These are phyloP conservation scores for Wickerhamomyces sydowiorum DNA, from an alignment of 805 yeast genomes.

Conservation along the genomic window DNA sequence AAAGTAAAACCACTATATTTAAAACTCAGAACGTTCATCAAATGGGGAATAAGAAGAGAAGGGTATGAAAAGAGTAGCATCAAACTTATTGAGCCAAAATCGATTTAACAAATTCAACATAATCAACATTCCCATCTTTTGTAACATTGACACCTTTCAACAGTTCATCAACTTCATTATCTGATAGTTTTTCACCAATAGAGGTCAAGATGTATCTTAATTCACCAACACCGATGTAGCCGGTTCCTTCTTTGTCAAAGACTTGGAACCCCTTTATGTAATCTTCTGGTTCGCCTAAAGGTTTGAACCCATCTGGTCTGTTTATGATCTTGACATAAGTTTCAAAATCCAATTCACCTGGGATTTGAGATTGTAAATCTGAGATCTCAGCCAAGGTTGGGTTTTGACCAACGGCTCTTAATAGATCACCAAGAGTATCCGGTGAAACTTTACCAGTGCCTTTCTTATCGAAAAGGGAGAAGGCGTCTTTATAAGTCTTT, in stretches of 20 bases:
- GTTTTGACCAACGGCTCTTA: conserved; percentile 97
- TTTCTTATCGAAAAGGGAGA: conserved; percentile 92
- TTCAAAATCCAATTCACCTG: conserved; percentile 56
- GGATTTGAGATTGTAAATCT: conserved; percentile 40
- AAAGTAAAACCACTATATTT: neutral
- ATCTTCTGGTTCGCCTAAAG: conserved; percentile 81
- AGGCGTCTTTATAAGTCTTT: conserved; percentile 76
- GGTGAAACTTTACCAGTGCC: conserved; percentile 89
- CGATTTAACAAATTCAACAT: conserved; percentile 90
- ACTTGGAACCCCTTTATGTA: conserved; percentile 96
- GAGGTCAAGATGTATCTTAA: conserved; percentile 91
- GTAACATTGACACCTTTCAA: conserved; percentile 93
- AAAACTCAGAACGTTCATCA: too few species aligned
- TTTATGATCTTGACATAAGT: conserved; percentile 71
- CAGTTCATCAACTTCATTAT: conserved; percentile 90
- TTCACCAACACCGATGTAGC: conserved; percentile 96
- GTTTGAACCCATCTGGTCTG: conserved; percentile 85
- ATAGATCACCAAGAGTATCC: conserved; percentile 83
- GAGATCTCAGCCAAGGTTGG: conserved; percentile 89
- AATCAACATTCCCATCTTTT: conserved; percentile 91
- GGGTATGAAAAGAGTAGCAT: neutral
- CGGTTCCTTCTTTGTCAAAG: conserved; percentile 92
- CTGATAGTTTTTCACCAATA: conserved; percentile 89
- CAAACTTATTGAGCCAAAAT: conserved; percentile 71
- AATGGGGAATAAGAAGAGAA: neutral